A percentile compares a stretch with the other conserved stretches of the same genome.
phyloP scores from a whole-genome alignment of 108 stramenopile species.

The Cyclotella cryptica region DNA sequence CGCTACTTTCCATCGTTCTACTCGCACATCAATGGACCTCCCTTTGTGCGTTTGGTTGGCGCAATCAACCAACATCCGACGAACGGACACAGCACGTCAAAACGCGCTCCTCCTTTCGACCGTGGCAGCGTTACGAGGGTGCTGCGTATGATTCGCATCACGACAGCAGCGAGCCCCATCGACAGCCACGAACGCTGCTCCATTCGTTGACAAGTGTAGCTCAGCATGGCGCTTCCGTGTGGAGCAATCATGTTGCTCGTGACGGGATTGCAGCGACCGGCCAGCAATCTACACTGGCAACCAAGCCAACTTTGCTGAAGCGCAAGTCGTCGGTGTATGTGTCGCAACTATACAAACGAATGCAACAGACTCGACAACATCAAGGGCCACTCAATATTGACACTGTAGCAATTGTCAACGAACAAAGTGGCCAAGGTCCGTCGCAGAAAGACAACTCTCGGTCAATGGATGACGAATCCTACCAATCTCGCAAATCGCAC shows the following conservation, averaged over 20 bases:
- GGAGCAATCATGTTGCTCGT: conserved; percentile 34
- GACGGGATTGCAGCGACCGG: background rate
- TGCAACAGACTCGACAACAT: background rate
- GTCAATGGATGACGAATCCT: background rate
- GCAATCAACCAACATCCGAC: background rate
- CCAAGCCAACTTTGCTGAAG: conserved; percentile 2
- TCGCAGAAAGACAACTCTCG: background rate
- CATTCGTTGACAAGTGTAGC: conserved; percentile 28
- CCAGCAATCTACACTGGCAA: background rate
- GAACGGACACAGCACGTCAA: background rate
- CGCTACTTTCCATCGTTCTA: background rate
- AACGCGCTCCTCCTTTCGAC: background rate
- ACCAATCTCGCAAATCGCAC: background rate
- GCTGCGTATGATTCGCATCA: background rate
- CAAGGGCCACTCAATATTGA: conserved; percentile 7
- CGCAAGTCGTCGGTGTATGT: background rate
- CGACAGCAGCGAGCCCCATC: too few species aligned
- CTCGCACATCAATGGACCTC: background rate
- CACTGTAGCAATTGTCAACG: background rate
- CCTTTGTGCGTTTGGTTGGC: background rate
- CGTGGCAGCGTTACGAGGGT: background rate
- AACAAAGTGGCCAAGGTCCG: too few species aligned
- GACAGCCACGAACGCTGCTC: background rate
- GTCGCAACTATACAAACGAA: background rate
- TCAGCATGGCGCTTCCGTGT: conserved; percentile 32